Conservation (phyloP, 78 protist genomes). For the Dictyostelium brefeldianum region DNA sequence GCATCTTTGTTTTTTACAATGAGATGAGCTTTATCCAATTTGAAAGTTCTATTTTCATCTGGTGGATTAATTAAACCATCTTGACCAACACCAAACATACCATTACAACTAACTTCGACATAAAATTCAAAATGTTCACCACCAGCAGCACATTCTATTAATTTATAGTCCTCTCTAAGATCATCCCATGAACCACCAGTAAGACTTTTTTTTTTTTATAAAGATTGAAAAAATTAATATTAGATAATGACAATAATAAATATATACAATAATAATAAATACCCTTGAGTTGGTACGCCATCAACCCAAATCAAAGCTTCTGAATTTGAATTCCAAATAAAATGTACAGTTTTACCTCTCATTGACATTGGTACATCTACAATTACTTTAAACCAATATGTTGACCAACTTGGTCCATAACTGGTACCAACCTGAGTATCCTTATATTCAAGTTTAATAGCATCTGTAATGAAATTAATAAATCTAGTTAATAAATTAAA, state of each 20-base stretch:
- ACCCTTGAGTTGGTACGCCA: conserved; percentile 75
- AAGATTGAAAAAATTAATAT: background rate
- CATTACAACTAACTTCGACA: conserved; percentile 85
- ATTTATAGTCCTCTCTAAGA: conserved; percentile 48
- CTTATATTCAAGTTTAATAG: conserved; percentile 37
- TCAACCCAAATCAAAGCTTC: conserved; percentile 80
- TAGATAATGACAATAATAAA: too few species aligned
- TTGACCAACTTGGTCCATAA: conserved; percentile 83
- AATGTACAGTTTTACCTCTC: conserved; percentile 70
- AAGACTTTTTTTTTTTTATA: conserved; percentile 29
- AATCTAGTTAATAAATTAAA: background rate
- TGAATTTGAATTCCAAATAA: conserved; percentile 58
- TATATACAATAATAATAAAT: too few species aligned
- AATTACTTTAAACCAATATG: conserved; percentile 72
- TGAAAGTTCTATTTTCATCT: conserved; percentile 58
- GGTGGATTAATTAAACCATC: conserved; percentile 68
- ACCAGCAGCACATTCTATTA: conserved; percentile 52
- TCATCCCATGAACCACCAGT: conserved; percentile 87
- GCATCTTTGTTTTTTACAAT: conserved; percentile 59
- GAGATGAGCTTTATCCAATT: conserved; percentile 24
- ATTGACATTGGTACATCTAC: conserved; percentile 56
- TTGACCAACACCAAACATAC: conserved; percentile 87
- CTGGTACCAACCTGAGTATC: conserved; percentile 35
- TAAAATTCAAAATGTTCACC: conserved; percentile 26
- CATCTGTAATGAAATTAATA: conserved; percentile 1